Conservation (phyloP, 768 basidiomycete genomes). For the Lenzites betulinus region DNA sequence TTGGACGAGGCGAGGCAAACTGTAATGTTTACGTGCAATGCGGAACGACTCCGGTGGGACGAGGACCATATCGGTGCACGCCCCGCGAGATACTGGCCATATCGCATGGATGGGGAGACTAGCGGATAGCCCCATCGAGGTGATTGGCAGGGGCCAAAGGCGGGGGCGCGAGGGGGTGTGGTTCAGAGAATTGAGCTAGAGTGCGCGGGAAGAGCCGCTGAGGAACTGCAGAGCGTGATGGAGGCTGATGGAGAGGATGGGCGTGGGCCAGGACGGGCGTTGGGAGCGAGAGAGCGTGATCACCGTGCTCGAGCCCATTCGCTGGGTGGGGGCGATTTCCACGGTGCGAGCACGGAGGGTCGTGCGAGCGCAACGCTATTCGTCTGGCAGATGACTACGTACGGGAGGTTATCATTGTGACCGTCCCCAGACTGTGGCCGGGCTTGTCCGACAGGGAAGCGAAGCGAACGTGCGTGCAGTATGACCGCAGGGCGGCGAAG, state of each 20-base stretch:
- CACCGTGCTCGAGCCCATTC: constrained; percentile 23
- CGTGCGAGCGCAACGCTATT: constrained; percentile 20
- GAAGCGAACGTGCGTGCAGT: constrained; percentile 23
- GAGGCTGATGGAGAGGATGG: background rate
- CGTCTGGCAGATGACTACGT: constrained; percentile 16
- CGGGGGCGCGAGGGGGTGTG: too few relatives aligned
- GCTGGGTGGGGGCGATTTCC: constrained; percentile 7
- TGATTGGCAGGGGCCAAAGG: background rate
- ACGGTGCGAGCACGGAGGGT: constrained; percentile 11
- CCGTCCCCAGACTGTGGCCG: constrained; percentile 3
- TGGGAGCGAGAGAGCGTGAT: background rate
- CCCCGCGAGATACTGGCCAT: background rate
- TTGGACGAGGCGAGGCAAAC: constrained; percentile 19
- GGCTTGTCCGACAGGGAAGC: constrained; percentile 14
- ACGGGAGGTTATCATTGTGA: background rate
- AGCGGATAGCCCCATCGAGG: background rate
- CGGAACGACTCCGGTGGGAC: constrained; percentile 4
- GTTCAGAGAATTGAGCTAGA: background rate
- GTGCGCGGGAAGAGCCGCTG: background rate
- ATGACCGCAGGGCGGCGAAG: constrained; percentile 5
- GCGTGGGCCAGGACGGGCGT: background rate
- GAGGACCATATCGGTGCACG: constrained; percentile 5
- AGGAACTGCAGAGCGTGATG: background rate
- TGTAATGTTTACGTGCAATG: constrained; percentile 17
- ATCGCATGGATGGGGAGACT: background rate